Conservation (phyloP, 1,139 yeast genomes). For the Sporopachydermia cereana region DNA sequence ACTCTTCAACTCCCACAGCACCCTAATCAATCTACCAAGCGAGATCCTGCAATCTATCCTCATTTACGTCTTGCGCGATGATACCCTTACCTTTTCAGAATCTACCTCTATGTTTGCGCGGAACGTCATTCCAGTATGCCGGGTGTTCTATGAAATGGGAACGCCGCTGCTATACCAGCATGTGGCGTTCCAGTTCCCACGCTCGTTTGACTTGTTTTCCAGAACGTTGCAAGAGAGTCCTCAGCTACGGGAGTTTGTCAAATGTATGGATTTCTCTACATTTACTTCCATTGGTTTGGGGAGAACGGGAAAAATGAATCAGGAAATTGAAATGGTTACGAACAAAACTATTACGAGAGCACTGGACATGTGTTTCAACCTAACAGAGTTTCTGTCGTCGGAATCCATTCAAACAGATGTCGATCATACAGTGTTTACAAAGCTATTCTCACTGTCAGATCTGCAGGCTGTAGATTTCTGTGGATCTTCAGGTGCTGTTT, state of each 20-base stretch:
- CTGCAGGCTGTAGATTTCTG: constrained; percentile 76
- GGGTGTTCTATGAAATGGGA: constrained; percentile 25
- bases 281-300: constrained; percentile 88
- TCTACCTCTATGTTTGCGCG: constrained; percentile 6
- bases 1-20: background rate
- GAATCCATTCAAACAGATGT: constrained; percentile 84
- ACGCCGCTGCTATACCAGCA: constrained; percentile 44
- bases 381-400: constrained; percentile 68
- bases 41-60: constrained; percentile 5
- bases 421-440: constrained; percentile 44
- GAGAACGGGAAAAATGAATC: constrained; percentile 79
- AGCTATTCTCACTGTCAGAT: constrained; percentile 48
- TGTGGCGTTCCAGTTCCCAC: constrained; percentile 70
- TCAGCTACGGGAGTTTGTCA: constrained; percentile 53
- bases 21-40: background rate
- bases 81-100: constrained; percentile 3
- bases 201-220: constrained; percentile 64
- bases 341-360: constrained; percentile 56
- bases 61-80: constrained; percentile 2
- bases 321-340: constrained; percentile 86
- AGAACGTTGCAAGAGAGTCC: constrained; percentile 39
- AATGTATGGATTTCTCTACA: constrained; percentile 76
- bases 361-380: constrained; percentile 47
- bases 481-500: constrained; percentile 64
- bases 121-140: constrained; percentile 19